Conservation (phyloP, 2,329 filamentous ascomycete genomes). For the Neofusicoccum laricinum region DNA sequence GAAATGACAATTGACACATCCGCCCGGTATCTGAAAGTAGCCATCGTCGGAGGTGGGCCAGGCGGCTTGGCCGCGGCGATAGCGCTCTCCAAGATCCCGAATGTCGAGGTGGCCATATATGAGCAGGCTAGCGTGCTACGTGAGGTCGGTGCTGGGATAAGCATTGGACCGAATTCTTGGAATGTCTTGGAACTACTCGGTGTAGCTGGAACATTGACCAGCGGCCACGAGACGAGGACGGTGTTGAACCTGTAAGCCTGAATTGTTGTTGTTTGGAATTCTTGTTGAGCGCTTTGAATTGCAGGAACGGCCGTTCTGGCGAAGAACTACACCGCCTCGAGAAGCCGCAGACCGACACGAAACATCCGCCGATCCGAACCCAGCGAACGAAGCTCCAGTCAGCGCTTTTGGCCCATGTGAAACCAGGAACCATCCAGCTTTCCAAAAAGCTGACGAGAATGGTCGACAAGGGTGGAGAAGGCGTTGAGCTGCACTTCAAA, state of each 20-base stretch:
- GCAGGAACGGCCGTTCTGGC: constrained; percentile 33
- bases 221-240: constrained; percentile 32
- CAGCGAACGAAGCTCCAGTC: constrained; percentile 43
- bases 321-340: constrained; percentile 26
- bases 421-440: constrained; percentile 43
- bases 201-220: constrained; percentile 32
- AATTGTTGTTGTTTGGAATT: not conserved
- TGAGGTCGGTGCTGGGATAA: constrained; percentile 24
- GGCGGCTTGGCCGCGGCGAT: constrained; percentile 23
- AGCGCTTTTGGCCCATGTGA: constrained; percentile 48
- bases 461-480: constrained; percentile 35
- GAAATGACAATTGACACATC: constrained; percentile 18
- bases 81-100: constrained; percentile 19
- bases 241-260: constrained; percentile 30
- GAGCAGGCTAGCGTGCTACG: constrained; percentile 34
- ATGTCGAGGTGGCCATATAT: constrained; percentile 36
- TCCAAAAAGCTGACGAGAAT: constrained; percentile 44
- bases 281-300: not conserved
- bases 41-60: constrained; percentile 25
- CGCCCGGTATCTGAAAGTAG: constrained; percentile 22
- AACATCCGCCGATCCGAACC: constrained; percentile 18
- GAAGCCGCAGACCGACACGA: not conserved
- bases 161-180: constrained; percentile 35
- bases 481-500: constrained; percentile 38
- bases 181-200: constrained; percentile 47